phyloP scores from a whole-genome alignment of 495 filamentous ascomycete genomes.

The Xylaria scruposa region DNA sequence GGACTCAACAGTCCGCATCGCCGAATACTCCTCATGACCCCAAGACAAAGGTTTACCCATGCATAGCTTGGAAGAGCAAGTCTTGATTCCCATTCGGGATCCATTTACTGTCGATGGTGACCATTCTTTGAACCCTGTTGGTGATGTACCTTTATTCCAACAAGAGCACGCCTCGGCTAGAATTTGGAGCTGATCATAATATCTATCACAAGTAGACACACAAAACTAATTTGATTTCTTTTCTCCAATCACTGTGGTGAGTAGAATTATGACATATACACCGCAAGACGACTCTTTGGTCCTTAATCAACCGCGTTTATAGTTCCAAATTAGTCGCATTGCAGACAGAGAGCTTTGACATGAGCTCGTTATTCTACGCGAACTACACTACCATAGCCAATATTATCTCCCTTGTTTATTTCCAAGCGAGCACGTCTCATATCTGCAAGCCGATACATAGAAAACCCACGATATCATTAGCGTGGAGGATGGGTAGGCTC shows the following conservation, averaged over 20 bases:
- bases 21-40: background rate
- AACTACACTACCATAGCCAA: background rate
- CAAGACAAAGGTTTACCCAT: background rate
- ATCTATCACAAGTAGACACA: background rate
- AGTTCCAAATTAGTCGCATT: background rate
- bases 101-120: background rate
- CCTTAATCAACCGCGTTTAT: background rate
- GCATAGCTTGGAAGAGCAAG: background rate
- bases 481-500: background rate
- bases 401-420: background rate
- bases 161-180: background rate
- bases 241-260: too few species aligned
- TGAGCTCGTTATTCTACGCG: background rate
- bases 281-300: background rate
- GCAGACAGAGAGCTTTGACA: background rate
- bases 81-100: background rate
- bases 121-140: background rate
- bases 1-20: background rate
- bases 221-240: too few species aligned
- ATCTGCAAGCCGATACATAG: background rate
- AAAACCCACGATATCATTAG: background rate
- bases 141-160: background rate
- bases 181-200: background rate
- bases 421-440: background rate
- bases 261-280: background rate